phyloP scores from a whole-genome alignment of 306 rosid species.

The Dicorynia guianensis region DNA sequence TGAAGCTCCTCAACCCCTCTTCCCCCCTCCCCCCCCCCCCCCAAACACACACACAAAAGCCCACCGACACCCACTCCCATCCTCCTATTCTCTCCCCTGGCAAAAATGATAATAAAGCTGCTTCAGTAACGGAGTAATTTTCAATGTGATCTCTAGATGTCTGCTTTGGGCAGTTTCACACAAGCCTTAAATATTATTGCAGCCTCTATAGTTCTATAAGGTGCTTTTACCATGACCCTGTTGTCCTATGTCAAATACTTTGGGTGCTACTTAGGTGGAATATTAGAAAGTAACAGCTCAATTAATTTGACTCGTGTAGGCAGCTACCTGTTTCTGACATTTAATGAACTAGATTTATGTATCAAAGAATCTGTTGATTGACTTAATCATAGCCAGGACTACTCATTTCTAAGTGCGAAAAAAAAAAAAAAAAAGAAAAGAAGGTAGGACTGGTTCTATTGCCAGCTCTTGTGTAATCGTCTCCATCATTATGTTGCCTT shows the following conservation, averaged over 20 bases:
- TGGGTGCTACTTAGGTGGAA: conserved; percentile 1
- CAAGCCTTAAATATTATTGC: not conserved
- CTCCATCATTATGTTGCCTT: not conserved
- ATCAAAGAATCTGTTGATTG: conserved; percentile 25
- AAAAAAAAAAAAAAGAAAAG: too few species aligned
- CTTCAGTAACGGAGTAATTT: not conserved
- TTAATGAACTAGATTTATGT: too few species aligned
- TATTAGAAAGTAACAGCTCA: not conserved
- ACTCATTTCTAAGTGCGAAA: not conserved
- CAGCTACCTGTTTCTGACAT: not conserved
- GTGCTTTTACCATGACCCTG: not conserved
- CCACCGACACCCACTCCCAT: too few species aligned
- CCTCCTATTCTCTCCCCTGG: too few species aligned
- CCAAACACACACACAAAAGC: too few species aligned
- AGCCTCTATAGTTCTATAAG: not conserved
- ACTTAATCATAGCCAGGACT: not conserved
- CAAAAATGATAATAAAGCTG: not conserved
- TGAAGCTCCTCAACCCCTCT: not conserved
- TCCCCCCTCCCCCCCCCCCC: too few species aligned
- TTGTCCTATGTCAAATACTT: not conserved
- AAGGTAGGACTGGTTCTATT: not conserved
- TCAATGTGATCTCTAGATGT: not conserved
- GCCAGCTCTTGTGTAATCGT: not conserved
- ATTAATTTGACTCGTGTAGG: not conserved
- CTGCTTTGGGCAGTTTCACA: not conserved